Evolutionary conservation across 140 eudicot species (phyloP), one percentile per base, ranked within the genome.

Genomic region (Oenanthe javanica): DNA sequence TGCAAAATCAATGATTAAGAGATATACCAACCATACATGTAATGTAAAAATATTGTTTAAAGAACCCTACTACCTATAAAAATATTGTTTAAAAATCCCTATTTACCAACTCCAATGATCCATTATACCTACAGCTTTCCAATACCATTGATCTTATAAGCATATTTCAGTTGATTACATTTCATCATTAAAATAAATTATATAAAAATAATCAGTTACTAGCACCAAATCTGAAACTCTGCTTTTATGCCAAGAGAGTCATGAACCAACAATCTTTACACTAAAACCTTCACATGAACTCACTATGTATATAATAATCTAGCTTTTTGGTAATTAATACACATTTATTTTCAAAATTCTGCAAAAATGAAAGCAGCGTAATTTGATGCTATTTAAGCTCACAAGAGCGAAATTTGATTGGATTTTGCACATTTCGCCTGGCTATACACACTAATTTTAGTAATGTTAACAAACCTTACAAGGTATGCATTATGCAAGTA

Each of bases 1-100:
- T 94, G 90, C 82, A 84, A 86, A 46, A 76, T 67, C 66, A 81
- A 81, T 38, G 38, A 70, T 10, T 55, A 74, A 77, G 49, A 19
- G 15, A 66, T 15, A 77, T 40, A 52, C 51, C 49, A 45, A 21
- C 47, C 77, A 50, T 50, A 45, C 51, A 47, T n/a, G 12, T 23
- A 47, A 48, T 11, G 31, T 74, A 57, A 31, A 31, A 31, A 31
- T 31, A 31, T 31, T 31, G 31, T 31, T 31, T 31, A 31, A 31
- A 31, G 31, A 31, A 31, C 31, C 31, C 31, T 31, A 31, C 31
- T n/a, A n/a, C n/a, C n/a, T n/a, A n/a, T n/a, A n/a, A n/a, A n/a
- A n/a, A n/a, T n/a, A n/a, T n/a, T n/a, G n/a, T n/a, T n/a, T n/a
- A n/a, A n/a, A n/a, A n/a, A n/a, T n/a, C n/a, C n/a, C n/a, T n/a